These are phyloP conservation scores for Phytophthora melonis DNA, from an alignment of 352 stramenopile genomes.

Conservation along the genomic window DNA sequence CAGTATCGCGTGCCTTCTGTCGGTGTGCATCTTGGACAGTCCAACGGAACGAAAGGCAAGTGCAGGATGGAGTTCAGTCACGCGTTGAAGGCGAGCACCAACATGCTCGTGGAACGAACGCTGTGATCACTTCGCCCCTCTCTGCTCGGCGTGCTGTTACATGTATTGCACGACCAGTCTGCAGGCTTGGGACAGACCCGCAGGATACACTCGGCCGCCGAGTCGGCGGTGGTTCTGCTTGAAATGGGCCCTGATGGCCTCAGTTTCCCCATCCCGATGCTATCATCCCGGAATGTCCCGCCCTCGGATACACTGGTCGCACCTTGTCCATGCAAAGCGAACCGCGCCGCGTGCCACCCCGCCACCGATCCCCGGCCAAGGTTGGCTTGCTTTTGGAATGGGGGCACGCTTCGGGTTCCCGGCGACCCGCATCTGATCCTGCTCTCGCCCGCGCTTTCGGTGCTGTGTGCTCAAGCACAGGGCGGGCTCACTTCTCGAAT, in stretches of 20 bases:
- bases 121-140: constrained; percentile 21
- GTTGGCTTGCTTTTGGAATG: background rate
- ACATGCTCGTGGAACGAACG: background rate
- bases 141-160: constrained; percentile 8
- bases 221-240: background rate
- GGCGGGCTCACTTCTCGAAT: constrained; percentile 34
- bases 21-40: background rate
- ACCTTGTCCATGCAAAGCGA: constrained; percentile 24
- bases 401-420: constrained; percentile 6
- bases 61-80: constrained; percentile 30
- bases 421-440: constrained; percentile 28
- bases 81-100: background rate
- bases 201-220: constrained; percentile 22
- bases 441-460: background rate
- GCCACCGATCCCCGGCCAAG: background rate
- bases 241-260: background rate
- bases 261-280: constrained; percentile 26
- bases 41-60: background rate
- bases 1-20: constrained; percentile 7
- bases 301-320: constrained; percentile 36
- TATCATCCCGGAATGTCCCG: constrained; percentile 21
- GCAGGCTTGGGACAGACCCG: constrained; percentile 27
- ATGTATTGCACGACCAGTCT: constrained; percentile 30
- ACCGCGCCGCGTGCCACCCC: background rate
- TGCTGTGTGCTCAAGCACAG: constrained; percentile 1